A percentile compares a stretch with the other conserved stretches of the same genome.
Conservation (phyloP, 2,329 filamentous ascomycete species). For the Pestalotiopsis sp. region DNA sequence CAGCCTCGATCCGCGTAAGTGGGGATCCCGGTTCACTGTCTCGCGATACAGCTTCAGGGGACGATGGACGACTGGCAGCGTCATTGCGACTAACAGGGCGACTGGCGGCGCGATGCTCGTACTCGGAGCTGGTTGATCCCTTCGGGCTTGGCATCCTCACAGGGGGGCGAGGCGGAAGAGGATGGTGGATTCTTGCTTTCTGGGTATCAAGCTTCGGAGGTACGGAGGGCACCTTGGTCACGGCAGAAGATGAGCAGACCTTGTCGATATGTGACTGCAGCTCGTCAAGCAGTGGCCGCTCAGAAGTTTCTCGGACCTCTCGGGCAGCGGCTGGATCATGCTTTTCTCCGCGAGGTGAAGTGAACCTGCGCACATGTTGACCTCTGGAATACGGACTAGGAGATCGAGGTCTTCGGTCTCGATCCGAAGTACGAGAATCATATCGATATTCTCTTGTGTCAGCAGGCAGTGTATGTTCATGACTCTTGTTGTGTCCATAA, state of each 20-base stretch:
- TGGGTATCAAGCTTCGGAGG: neutral
- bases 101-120: constrained; percentile 4
- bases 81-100: constrained; percentile 13
- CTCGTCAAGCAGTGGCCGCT: neutral
- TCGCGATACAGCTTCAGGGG: constrained; percentile 16
- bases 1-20: constrained; percentile 31
- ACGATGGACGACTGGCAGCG: constrained; percentile 24
- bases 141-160: constrained; percentile 11
- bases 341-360: neutral
- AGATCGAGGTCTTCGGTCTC: neutral
- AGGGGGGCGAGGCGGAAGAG: neutral
- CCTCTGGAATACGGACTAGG: neutral
- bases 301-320: neutral
- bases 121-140: constrained; percentile 13
- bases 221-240: neutral
- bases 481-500: neutral
- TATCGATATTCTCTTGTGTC: neutral
- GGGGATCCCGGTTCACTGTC: constrained; percentile 26
- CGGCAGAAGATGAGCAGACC: neutral
- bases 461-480: neutral
- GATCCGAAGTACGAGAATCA: neutral
- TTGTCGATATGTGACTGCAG: constrained; percentile 6
- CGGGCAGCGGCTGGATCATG: too few species aligned
- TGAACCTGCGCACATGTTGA: neutral
- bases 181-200: neutral